Percentiles rank a stretch among this genome's conserved stretches.
Conservation (phyloP, 2,329 filamentous ascomycete species). For the Colletotrichum sp. region DNA sequence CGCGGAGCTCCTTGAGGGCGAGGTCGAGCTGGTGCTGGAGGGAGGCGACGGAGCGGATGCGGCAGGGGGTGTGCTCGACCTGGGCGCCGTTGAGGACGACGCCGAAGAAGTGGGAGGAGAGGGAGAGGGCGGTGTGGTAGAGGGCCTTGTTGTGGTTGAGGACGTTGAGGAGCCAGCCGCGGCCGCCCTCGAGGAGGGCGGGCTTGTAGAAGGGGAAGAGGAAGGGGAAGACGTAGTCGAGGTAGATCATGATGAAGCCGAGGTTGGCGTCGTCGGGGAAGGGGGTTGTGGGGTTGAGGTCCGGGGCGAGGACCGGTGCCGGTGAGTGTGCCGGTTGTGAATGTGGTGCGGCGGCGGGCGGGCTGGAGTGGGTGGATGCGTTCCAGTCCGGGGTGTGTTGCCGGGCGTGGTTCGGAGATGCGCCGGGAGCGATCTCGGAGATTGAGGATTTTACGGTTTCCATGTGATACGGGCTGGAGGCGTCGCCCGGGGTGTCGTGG, state of each 20-base stretch:
- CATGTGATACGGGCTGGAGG: constrained; percentile 14
- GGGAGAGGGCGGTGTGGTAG: constrained; percentile 61
- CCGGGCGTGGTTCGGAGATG: background rate
- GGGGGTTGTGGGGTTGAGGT: background rate
- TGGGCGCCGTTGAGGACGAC: constrained; percentile 42
- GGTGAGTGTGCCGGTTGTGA: background rate
- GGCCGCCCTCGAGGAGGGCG: constrained; percentile 58
- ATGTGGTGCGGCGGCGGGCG: background rate
- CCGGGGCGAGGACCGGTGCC: background rate
- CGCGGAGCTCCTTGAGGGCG: constrained; percentile 47
- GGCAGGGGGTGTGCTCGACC: constrained; percentile 17
- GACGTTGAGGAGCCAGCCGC: constrained; percentile 64
- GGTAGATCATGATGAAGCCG: constrained; percentile 60
- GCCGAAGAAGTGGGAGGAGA: constrained; percentile 63
- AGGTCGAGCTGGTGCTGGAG: constrained; percentile 50
- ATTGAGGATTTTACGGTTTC: constrained; percentile 20
- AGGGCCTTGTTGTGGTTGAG: constrained; percentile 62
- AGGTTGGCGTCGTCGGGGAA: constrained; percentile 25
- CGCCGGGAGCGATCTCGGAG: constrained; percentile 8
- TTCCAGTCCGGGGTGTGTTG: constrained; percentile 10
- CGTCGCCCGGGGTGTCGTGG: constrained; percentile 16
- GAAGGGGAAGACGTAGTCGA: constrained; percentile 67
- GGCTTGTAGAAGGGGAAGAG: constrained; percentile 69
- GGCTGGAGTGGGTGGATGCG: background rate
- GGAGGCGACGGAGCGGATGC: constrained; percentile 28